A percentile compares a stretch with the other conserved stretches of the same genome.
These are phyloP conservation scores for Fonsecaea pugnacius DNA, from an alignment of 2,329 filamentous ascomycete species.

Conservation along the genomic window DNA sequence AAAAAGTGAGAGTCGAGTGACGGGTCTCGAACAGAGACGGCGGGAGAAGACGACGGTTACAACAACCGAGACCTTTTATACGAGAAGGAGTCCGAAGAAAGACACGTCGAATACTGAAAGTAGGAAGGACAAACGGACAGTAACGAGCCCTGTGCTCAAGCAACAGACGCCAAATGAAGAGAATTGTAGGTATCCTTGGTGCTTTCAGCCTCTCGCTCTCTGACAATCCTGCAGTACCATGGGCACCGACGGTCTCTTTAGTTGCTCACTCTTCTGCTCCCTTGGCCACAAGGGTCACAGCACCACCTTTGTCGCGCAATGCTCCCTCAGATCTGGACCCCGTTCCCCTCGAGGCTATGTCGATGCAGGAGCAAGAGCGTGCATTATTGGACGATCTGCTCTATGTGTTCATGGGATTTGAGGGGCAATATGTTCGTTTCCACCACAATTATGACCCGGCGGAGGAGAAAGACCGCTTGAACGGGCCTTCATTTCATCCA, in stretches of 20 bases:
- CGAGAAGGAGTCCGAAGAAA: conserved; percentile 60
- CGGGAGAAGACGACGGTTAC: conserved; percentile 44
- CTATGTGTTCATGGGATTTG: conserved; percentile 97
- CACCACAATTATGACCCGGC: conserved; percentile 78
- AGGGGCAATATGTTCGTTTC: conserved; percentile 96
- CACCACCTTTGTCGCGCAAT: conserved; percentile 65
- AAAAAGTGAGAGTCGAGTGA: conserved; percentile 34
- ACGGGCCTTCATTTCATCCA: conserved; percentile 80
- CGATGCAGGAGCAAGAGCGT: conserved; percentile 80
- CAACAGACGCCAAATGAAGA: conserved; percentile 40
- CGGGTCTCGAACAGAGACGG: conserved; percentile 33
- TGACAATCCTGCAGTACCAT: conserved; percentile 51
- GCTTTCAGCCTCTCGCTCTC: not conserved
- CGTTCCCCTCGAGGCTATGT: conserved; percentile 69
- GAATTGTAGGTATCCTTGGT: conserved; percentile 37
- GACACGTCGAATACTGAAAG: conserved; percentile 40
- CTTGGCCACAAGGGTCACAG: conserved; percentile 69
- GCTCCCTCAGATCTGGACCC: conserved; percentile 73
- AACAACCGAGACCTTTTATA: conserved; percentile 47
- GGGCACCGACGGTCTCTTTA: conserved; percentile 80
- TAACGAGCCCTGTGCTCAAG: conserved; percentile 27
- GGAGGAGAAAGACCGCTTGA: conserved; percentile 82
- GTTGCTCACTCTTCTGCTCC: conserved; percentile 72
- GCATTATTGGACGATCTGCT: conserved; percentile 87
- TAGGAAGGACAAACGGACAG: conserved; percentile 17